Percentiles rank a stretch among this genome's conserved stretches.
These are phyloP conservation scores for Mitragyna speciosa DNA, from an alignment of 257 asterid species.

Conservation along the genomic window DNA sequence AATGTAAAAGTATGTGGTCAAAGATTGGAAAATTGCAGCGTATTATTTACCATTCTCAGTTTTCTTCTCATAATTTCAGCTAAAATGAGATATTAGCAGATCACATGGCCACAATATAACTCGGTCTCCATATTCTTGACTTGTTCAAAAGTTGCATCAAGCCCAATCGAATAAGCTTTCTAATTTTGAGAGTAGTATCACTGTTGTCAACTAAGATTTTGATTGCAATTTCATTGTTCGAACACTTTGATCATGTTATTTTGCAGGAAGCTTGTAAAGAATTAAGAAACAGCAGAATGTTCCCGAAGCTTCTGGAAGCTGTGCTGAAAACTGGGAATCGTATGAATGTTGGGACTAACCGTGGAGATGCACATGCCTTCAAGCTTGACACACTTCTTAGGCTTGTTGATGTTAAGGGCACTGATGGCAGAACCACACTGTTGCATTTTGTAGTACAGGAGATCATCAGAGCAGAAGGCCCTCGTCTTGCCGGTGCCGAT, in stretches of 20 bases:
- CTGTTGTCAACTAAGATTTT: not conserved
- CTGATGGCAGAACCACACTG: slow-evolving; percentile 77
- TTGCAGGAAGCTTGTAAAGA: slow-evolving; percentile 78
- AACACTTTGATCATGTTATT: not conserved
- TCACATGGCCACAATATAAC: not conserved
- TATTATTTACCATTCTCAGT: not conserved
- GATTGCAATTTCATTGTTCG: no score
- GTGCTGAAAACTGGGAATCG: slow-evolving; percentile 80
- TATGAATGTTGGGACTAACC: slow-evolving; percentile 78
- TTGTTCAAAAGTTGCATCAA: not conserved
- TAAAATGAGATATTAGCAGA: not conserved
- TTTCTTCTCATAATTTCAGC: not conserved
- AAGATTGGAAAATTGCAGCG: not conserved
- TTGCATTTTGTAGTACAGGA: slow-evolving; percentile 81
- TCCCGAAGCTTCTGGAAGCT: slow-evolving; percentile 73
- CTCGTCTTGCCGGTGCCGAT: slow-evolving; percentile 44
- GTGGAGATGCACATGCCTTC: slow-evolving; percentile 82
- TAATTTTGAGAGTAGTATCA: not conserved
- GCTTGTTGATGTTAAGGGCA: slow-evolving; percentile 74
- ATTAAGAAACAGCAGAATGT: slow-evolving; percentile 75
- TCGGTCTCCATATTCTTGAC: not conserved
- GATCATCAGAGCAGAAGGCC: slow-evolving; percentile 71
- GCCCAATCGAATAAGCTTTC: not conserved
- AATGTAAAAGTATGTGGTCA: not conserved
- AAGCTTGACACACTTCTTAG: slow-evolving; percentile 80